Evolutionary conservation across 1,284 basidiomycete genomes (phyloP), one percentile per base, ranked within the genome.

Genomic region (Moesziomyces antarcticus): DNA sequence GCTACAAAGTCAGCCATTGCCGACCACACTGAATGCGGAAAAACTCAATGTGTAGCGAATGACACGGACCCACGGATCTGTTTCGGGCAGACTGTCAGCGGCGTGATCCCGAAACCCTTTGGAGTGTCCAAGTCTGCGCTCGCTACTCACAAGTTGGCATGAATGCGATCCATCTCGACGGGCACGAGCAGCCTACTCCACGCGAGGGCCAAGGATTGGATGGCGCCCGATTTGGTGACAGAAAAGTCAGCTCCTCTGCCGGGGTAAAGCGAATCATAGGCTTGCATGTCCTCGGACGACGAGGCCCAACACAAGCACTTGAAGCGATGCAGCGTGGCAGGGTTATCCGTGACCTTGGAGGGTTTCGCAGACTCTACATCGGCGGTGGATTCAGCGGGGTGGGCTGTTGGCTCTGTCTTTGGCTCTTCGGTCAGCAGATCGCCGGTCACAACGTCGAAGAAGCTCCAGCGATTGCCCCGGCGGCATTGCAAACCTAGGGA

Each of bases 381-480:
- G 18, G 27, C 21, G 5, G 42, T n/a, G 21, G 27, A 37, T 16
- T 20, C 6, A 18, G 5, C 49, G 0, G 20, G n/a, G n/a, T 33
- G 46, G 21, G n/a, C 21, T 10, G 25, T 30, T 4, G 4, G 42
- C 10, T 25, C 22, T 46, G 13, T 16, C 22, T 37, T 56, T 10
- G 44, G 35, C 25, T 30, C 27, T 3, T 53, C 30, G 27, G 25
- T 21, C 21, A 45, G 21, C n/a, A 10, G 14, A 3, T 35, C 50
- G 14, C 48, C 59, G 18, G 47, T 55, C 27, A 18, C 14, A 13
- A 52, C 42, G 27, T 40, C 43, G 20, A 45, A 61, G 10, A 30
- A 46, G 1, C 54, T 9, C 59, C 52, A 55, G 18, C 9, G 11
- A 22, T 33, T 42, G 9, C 1, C 1, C 14, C 33, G 33, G 40